phyloP scores from a whole-genome alignment of 1,284 basidiomycete genomes.

The Rhodotorula sp. region DNA sequence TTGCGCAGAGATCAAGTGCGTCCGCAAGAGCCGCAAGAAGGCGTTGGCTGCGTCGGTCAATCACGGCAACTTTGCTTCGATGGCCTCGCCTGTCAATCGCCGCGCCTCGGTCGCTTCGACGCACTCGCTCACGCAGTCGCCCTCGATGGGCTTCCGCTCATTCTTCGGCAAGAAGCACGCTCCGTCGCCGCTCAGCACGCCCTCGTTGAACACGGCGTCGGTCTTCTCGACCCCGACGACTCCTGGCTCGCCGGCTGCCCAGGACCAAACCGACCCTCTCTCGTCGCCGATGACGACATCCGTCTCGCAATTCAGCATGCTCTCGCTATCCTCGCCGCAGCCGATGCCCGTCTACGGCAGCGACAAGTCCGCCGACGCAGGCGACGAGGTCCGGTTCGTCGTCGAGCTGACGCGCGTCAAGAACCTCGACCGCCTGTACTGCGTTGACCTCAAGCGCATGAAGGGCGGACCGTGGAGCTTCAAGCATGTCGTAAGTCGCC shows the following conservation, averaged over 20 bases:
- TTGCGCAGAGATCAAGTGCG: constrained; percentile 40
- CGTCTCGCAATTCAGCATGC: constrained; percentile 31
- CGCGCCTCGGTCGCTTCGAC: constrained; percentile 13
- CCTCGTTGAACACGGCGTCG: constrained; percentile 19
- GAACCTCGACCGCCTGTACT: constrained; percentile 79
- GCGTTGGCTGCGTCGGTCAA: constrained; percentile 38
- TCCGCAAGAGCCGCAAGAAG: constrained; percentile 46
- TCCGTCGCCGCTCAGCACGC: constrained; percentile 7
- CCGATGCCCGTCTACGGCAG: constrained; percentile 70
- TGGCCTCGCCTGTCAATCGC: constrained; percentile 1
- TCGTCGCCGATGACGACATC: constrained; percentile 37
- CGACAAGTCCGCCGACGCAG: constrained; percentile 64
- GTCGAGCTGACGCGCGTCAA: constrained; percentile 85
- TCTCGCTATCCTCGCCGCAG: constrained; percentile 30
- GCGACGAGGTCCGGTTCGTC: constrained; percentile 89
- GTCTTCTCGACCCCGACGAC: constrained; percentile 32
- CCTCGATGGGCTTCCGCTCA: constrained; percentile 37
- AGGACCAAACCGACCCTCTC: constrained; percentile 34
- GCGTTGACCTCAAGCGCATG: constrained; percentile 81
- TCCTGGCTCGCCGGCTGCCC: constrained; percentile 15
- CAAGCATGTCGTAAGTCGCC: constrained; percentile 64
- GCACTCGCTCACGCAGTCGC: constrained; percentile 24
- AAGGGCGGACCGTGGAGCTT: constrained; percentile 78
- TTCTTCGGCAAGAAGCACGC: constrained; percentile 25
- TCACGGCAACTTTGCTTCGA: constrained; percentile 35